Base-by-base conservation (phyloP, 2,329 filamentous ascomycete genomes). In the Orbilia brochopaga region DNA sequence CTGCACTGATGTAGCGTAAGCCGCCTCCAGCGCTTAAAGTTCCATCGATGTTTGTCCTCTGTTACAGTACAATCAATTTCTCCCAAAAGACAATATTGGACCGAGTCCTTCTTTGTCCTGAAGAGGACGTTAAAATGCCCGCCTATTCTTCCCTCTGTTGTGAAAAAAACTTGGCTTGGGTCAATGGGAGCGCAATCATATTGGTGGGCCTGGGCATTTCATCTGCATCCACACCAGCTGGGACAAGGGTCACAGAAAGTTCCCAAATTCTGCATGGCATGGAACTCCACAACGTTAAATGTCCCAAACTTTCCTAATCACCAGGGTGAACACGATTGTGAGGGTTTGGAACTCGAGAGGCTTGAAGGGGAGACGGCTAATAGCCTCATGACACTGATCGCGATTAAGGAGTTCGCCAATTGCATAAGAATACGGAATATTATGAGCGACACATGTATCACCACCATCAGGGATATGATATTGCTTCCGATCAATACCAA, bases 241-340 rank as follows among this genome's bases (percentile, higher is more conserved):
- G 42, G 63, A 58, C 58, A 54, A 52, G 58, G 65, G 57, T 61
- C 30, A 13, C 37, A 21, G 35, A 40, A 54, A 44, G 52, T 64
- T 61, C 67, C 60, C 67, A 65, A 60, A 72, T 51, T 72, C 66
- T 72, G 67, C 67, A 72, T 61, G 60, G 67, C 67, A 65, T 55
- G 15, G 5, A 17, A 54, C 67, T 72, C 67, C 67, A 65, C 67
- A 72, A 65, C 67, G 67, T 72, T 72, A 60, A 72, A 55, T 56
- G 58, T 72, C 65, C 67, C 67, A 65, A 65, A 72, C 67, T 72
- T 65, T 65, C 30, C 60, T 70, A 23, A 60, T 64, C 66, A 48
- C 59, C 66, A 70, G 66, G 66, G 66, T 70, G 15, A 64, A 23
- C 23, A 63, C 44, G 44, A 21, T 17, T 48, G 46, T 59, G 63